Evolutionary conservation across 305 asterid species (phyloP).

Genomic region (Plantago lanceolata): DNA sequence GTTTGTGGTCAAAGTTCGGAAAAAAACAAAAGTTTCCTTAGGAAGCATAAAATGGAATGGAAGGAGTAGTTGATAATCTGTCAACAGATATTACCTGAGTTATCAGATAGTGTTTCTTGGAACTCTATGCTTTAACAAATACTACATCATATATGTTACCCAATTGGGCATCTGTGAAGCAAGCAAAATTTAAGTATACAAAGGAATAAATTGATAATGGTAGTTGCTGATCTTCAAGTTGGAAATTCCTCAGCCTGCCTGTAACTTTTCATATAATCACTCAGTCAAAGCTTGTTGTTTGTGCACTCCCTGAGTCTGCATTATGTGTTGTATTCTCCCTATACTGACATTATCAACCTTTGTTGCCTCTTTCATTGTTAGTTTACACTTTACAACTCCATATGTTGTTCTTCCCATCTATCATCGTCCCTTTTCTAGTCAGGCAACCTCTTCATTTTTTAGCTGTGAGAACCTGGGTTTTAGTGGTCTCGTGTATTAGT

Average conservation of each 20-base stretch:
- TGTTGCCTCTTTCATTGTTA: not conserved
- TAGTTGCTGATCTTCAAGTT: no score
- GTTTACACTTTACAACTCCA: no score
- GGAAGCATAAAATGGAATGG: no score
- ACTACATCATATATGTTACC: no score
- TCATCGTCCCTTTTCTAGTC: no score
- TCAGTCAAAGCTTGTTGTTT: no score
- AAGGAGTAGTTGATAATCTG: not conserved
- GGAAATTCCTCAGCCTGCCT: no score
- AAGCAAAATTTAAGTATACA: not conserved
- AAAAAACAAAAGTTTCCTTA: no score
- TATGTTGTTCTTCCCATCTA: no score
- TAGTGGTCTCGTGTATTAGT: not conserved
- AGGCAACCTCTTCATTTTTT: not conserved
- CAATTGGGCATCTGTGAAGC: not conserved
- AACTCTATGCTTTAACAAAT: not conserved
- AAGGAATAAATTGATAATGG: not conserved
- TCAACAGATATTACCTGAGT: not conserved
- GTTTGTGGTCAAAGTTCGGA: no score
- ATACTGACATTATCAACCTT: not conserved
- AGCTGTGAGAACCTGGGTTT: constrained; percentile 1
- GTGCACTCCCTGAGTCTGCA: not conserved
- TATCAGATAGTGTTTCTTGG: not conserved
- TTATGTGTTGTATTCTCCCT: not conserved
- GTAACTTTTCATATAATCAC: no score